Evolutionary conservation across 148 eudicot genomes (phyloP).

Genomic region (Camellia sinensis): DNA sequence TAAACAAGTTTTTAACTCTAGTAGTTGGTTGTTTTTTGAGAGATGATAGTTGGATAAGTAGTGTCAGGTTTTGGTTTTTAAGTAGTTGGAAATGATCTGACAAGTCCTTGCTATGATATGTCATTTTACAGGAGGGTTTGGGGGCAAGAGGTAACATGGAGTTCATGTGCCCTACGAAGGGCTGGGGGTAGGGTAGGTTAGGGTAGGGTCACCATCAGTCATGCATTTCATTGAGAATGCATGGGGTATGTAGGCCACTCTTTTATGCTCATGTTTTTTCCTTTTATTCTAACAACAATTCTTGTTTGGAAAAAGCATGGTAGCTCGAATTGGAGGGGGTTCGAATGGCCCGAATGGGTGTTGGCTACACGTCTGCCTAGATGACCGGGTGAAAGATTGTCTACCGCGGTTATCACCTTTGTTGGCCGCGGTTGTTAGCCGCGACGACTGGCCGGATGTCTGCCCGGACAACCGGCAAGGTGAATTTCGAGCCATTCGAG

Average conservation of each 20-base stretch:
- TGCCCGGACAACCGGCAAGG: too few relatives aligned
- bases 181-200: background rate
- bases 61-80: background rate
- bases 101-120: background rate
- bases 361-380: rapidly evolving
- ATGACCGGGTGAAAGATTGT: too few relatives aligned
- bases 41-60: slow-evolving; percentile 6
- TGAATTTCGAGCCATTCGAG: too few relatives aligned
- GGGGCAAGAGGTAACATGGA: slow-evolving; percentile 72
- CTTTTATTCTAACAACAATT: slow-evolving; percentile 18
- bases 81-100: slow-evolving; percentile 7
- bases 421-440: too few relatives aligned
- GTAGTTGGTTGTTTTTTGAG: background rate
- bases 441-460: too few relatives aligned
- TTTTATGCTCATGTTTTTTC: background rate
- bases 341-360: too few relatives aligned
- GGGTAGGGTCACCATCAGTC: slow-evolving; percentile 35
- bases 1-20: too few relatives aligned
- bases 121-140: slow-evolving; percentile 16
- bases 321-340: too few relatives aligned
- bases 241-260: slow-evolving; percentile 16
- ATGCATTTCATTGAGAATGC: slow-evolving; percentile 18
- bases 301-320: background rate
- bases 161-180: slow-evolving; percentile 54
- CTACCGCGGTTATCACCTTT: too few relatives aligned